These are phyloP conservation scores for Microdochium trichocladiopsis DNA, from an alignment of 2,329 filamentous ascomycete genomes.

Conservation along the genomic window DNA sequence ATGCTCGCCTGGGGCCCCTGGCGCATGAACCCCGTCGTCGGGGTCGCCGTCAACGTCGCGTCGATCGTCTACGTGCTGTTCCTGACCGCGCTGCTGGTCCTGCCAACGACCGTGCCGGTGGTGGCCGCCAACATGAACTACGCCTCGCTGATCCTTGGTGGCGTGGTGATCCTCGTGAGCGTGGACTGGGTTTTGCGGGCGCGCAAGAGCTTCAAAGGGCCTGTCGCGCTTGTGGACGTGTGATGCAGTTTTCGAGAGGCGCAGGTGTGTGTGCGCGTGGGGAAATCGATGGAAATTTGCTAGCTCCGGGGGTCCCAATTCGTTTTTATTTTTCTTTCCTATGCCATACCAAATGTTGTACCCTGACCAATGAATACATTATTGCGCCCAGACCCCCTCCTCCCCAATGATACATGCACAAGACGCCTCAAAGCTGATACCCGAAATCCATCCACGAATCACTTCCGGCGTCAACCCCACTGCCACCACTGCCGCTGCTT, in stretches of 20 bases:
- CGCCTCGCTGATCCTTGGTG: constrained; percentile 20
- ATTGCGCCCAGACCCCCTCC: too few relatives aligned
- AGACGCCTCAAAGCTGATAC: neutral
- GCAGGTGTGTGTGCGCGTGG: neutral
- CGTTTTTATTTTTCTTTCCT: too few relatives aligned
- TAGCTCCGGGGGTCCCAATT: too few relatives aligned
- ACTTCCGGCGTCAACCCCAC: too few relatives aligned
- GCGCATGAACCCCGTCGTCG: constrained; percentile 22
- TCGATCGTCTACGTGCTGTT: constrained; percentile 29
- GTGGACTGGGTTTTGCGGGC: neutral
- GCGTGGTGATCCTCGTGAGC: neutral
- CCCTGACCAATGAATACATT: too few relatives aligned
- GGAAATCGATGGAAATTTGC: too few relatives aligned
- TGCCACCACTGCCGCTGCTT: neutral
- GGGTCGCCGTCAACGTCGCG: constrained; percentile 26
- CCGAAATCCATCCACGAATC: neutral
- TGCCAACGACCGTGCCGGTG: constrained; percentile 32
- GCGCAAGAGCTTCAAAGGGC: neutral
- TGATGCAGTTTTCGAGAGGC: neutral
- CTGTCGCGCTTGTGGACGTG: neutral
- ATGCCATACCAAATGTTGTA: too few relatives aligned
- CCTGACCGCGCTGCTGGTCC: constrained; percentile 35
- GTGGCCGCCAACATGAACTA: constrained; percentile 37
- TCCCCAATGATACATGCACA: too few relatives aligned
- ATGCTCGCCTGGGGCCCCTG: constrained; percentile 25